These are phyloP conservation scores for Backusella sp. DNA, from an alignment of 192 early-diverging fungal genomes.

Conservation along the genomic window DNA sequence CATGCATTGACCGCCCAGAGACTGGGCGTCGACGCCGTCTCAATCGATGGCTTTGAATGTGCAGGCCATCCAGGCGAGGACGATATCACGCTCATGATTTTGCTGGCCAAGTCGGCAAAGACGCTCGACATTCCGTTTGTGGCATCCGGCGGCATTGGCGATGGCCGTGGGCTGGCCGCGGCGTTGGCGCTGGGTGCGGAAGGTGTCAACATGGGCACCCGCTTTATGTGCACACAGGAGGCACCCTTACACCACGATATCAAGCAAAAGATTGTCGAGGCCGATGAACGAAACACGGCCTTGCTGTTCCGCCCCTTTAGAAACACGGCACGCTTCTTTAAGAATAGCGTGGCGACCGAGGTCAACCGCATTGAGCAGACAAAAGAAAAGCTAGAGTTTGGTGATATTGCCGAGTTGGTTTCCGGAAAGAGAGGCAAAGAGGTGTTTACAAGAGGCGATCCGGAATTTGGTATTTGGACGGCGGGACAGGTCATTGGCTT, in stretches of 20 bases:
- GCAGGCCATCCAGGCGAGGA: constrained; percentile 86
- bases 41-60: constrained; percentile 84
- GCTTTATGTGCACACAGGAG: constrained; percentile 81
- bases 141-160: constrained; percentile 77
- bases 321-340: constrained; percentile 76
- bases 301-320: constrained; percentile 72
- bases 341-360: constrained; percentile 66
- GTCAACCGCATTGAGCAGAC: constrained; percentile 68
- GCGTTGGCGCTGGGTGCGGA: constrained; percentile 52
- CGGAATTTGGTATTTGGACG: constrained; percentile 55
- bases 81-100: constrained; percentile 68
- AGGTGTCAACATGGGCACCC: constrained; percentile 82
- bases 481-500: constrained; percentile 72
- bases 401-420: constrained; percentile 64
- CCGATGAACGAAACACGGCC: constrained; percentile 59
- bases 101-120: constrained; percentile 71
- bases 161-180: constrained; percentile 75
- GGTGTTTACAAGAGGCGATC: constrained; percentile 53
- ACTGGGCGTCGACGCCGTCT: constrained; percentile 67
- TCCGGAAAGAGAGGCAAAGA: constrained; percentile 56
- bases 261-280: constrained; percentile 70
- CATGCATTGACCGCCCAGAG: constrained; percentile 67
- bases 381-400: constrained; percentile 53
- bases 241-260: constrained; percentile 68
- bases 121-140: constrained; percentile 69